phyloP scores from a whole-genome alignment of 1,284 basidiomycete genomes.

The Schizophyllum commune region DNA sequence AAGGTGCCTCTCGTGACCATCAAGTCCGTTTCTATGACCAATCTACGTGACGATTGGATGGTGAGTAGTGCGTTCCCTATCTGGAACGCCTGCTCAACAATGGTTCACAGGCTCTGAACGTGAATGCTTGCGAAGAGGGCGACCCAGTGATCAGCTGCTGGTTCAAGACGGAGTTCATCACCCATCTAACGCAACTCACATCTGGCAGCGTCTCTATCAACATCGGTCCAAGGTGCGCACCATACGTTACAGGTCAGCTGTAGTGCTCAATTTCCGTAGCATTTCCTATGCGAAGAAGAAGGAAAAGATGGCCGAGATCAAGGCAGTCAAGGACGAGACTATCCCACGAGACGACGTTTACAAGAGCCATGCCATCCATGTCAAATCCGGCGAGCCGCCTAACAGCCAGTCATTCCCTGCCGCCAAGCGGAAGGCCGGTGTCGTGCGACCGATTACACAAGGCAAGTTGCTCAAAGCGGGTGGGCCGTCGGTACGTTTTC shows the following conservation, averaged over 20 bases:
- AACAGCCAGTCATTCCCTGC: slow-evolving; percentile 77
- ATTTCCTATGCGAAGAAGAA: slow-evolving; percentile 95
- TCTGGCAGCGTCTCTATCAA: slow-evolving; percentile 64
- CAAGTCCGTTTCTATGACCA: slow-evolving; percentile 80
- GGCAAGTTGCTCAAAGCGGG: slow-evolving; percentile 78
- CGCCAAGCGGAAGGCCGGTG: slow-evolving; percentile 81
- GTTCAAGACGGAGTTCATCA: slow-evolving; percentile 95
- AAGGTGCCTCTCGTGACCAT: slow-evolving; percentile 89
- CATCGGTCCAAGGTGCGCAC: slow-evolving; percentile 68
- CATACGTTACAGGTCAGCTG: background rate
- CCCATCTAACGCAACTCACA: slow-evolving; percentile 78
- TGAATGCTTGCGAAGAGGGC: slow-evolving; percentile 81
- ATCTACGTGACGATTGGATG: slow-evolving; percentile 92
- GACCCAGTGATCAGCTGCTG: slow-evolving; percentile 88
- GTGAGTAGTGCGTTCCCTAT: slow-evolving; percentile 32
- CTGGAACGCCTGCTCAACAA: background rate
- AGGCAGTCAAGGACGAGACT: slow-evolving; percentile 86
- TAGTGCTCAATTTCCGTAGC: slow-evolving; percentile 29
- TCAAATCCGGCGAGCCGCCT: slow-evolving; percentile 83
- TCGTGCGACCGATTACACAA: slow-evolving; percentile 76
- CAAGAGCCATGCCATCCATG: slow-evolving; percentile 90
- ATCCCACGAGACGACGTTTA: slow-evolving; percentile 80
- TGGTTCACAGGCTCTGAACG: slow-evolving; percentile 56
- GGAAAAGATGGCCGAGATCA: slow-evolving; percentile 88
- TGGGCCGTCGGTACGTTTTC: slow-evolving; percentile 55